Percentiles rank a stretch among this genome's conserved stretches.
Evolutionary conservation across 352 stramenopile species (phyloP).

Genomic region (Plasmopara muralis): DNA sequence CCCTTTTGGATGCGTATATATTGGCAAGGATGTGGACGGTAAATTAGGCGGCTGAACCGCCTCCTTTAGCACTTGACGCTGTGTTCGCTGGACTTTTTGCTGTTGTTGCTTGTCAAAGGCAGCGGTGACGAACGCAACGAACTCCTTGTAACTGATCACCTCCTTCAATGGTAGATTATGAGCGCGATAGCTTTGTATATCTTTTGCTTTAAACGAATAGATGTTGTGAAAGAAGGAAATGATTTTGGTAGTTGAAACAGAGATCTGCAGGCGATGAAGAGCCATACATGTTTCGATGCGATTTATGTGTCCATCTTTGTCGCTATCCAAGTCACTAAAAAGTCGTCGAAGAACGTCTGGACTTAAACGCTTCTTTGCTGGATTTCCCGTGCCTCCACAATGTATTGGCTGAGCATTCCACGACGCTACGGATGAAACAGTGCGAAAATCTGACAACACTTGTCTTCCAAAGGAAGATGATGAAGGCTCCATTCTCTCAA

Average conservation of each 20-base stretch:
- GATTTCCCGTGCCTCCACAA: constrained; percentile 9
- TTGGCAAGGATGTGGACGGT: constrained; percentile 22
- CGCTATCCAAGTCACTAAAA: constrained; percentile 68
- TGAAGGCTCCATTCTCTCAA: constrained; percentile 1
- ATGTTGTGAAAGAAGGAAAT: constrained; percentile 64
- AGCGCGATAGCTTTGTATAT: not conserved
- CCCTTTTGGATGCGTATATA: constrained; percentile 12
- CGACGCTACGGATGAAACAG: constrained; percentile 48
- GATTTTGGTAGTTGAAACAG: constrained; percentile 48
- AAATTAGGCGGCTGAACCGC: not conserved
- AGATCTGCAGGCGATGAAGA: constrained; percentile 63
- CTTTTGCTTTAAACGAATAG: constrained; percentile 8
- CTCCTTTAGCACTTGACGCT: constrained; percentile 2
- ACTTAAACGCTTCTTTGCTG: constrained; percentile 25
- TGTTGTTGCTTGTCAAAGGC: constrained; percentile 37
- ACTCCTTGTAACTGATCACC: constrained; percentile 75
- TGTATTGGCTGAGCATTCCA: constrained; percentile 35
- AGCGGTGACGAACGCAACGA: constrained; percentile 60
- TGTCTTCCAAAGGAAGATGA: constrained; percentile 55
- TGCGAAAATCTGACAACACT: constrained; percentile 65
- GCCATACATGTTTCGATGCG: constrained; percentile 67
- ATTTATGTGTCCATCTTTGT: constrained; percentile 65
- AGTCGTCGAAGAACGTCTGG: constrained; percentile 57
- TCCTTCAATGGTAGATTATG: constrained; percentile 36
- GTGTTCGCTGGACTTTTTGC: constrained; percentile 2